Evolutionary conservation across 1,139 yeast species (phyloP).

Genomic region (Hyphopichia fennica): DNA sequence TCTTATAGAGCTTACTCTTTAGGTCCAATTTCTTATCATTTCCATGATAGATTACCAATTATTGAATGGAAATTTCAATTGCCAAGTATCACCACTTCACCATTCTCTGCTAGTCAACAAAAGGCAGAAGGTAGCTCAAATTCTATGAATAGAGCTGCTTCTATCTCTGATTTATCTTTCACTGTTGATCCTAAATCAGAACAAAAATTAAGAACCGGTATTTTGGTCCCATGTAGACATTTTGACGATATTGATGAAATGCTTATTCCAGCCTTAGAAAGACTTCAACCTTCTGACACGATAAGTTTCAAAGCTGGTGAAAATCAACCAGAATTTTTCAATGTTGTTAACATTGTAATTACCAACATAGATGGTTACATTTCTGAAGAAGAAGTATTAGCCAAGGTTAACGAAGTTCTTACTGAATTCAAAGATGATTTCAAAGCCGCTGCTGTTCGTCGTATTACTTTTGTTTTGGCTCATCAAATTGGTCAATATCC

Average conservation of each 20-base stretch:
- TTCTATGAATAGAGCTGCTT: constrained; percentile 77
- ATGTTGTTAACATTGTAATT: constrained; percentile 80
- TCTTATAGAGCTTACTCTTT: constrained; percentile 96
- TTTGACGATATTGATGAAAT: constrained; percentile 89
- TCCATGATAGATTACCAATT: constrained; percentile 62
- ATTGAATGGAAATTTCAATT: constrained; percentile 90
- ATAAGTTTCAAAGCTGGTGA: constrained; percentile 37
- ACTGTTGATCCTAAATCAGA: constrained; percentile 66
- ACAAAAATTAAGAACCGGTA: constrained; percentile 73
- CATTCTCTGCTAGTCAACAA: constrained; percentile 60
- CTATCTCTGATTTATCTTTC: constrained; percentile 88
- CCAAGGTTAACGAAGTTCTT: constrained; percentile 62
- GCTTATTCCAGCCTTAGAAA: constrained; percentile 72
- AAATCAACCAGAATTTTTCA: constrained; percentile 48
- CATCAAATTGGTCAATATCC: constrained; percentile 86
- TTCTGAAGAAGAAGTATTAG: constrained; percentile 67
- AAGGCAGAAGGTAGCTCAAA: constrained; percentile 34
- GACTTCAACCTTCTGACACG: constrained; percentile 53
- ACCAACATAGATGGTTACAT: constrained; percentile 72
- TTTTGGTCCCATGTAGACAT: constrained; percentile 78
- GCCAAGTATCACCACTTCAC: constrained; percentile 68
- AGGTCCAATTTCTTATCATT: constrained; percentile 67
- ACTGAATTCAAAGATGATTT: constrained; percentile 72
- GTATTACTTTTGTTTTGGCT: constrained; percentile 89
- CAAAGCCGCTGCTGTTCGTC: constrained; percentile 72